Evolutionary conservation across 441 rosid species (phyloP).

Genomic region (Populus hybrid): DNA sequence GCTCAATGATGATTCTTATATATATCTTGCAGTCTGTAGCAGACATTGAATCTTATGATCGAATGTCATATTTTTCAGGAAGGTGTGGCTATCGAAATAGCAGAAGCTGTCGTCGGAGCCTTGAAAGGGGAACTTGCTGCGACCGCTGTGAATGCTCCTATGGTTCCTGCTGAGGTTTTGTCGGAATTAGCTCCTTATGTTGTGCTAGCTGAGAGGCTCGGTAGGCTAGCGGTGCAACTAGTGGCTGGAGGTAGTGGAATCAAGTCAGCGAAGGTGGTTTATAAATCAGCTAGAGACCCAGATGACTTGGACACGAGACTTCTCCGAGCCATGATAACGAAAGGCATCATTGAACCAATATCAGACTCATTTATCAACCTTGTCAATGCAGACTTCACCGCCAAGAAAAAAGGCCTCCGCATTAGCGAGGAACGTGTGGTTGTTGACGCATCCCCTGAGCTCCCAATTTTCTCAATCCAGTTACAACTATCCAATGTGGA

Average conservation of each 20-base stretch:
- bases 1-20: neutral
- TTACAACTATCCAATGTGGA: constrained; percentile 66
- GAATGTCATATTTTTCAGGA: constrained; percentile 41
- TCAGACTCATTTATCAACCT: constrained; percentile 65
- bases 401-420: constrained; percentile 84
- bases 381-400: constrained; percentile 87
- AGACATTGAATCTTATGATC: neutral
- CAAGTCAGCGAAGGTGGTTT: constrained; percentile 58
- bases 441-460: constrained; percentile 62
- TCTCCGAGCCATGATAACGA: constrained; percentile 84
- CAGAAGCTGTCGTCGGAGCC: constrained; percentile 95
- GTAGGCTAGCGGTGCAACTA: constrained; percentile 80
- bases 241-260: constrained; percentile 86
- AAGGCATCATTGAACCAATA: constrained; percentile 90
- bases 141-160: constrained; percentile 96
- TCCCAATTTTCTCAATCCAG: constrained; percentile 61
- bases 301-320: constrained; percentile 92
- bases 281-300: constrained; percentile 58
- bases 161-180: constrained; percentile 82
- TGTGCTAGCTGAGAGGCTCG: constrained; percentile 79
- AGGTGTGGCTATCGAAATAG: constrained; percentile 95
- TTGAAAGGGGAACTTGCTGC: constrained; percentile 89
- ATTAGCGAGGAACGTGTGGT: constrained; percentile 68
- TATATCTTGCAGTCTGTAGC: neutral
- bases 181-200: constrained; percentile 76